Evolutionary conservation across 1,284 basidiomycete species (phyloP), one percentile per base, ranked within the genome.

Genomic region (Vanrija humicola): DNA sequence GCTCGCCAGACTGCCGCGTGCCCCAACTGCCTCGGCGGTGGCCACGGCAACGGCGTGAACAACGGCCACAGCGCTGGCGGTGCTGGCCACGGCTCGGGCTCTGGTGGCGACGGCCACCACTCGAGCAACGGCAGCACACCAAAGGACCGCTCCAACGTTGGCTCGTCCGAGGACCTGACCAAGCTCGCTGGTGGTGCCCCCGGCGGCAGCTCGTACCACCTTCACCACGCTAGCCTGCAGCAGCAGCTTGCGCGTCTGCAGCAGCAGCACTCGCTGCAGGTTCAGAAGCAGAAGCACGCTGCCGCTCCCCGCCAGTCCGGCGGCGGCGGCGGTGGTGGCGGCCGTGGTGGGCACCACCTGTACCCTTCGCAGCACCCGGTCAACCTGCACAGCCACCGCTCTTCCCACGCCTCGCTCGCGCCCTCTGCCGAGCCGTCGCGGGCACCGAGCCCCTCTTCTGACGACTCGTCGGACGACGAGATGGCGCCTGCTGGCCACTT

Each of bases 1-100:
- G 76, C 74, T n/a, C 74, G 74, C 42, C 68, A 73, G 61, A 76
- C 74, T 15, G 70, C 72, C 50, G 75, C 74, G 0, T 76, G 75
- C 56, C 75, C 75, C 29, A 72, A 72, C 55, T 77, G 75, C 59
- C 60, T 77, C 21, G 69, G 65, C 12, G 43, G 64, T 45, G 52
- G 59, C 18, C 67, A 72, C 46, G 56, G 48, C 10, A 34, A 42
- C 15, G 63, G 61, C 3, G 52, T 45, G 18, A 55, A 55, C 51
- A 58, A 59, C 49, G 61, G 63, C 23, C 52, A 59, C 47, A 61
- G 63, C 34, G 54, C 59, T 21, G 66, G 63, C 18, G 67, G 64
- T 16, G 56, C 47, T 21, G 66, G 63, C 6, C 58, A 55, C 23
- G 66, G 66, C 19, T 64, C 64, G 21, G 55, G 54, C 6, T 63